Percentiles rank a stretch among this genome's conserved stretches.
Conservation (phyloP, 2,329 filamentous ascomycete genomes). For the Microdochium bolleyi region DNA sequence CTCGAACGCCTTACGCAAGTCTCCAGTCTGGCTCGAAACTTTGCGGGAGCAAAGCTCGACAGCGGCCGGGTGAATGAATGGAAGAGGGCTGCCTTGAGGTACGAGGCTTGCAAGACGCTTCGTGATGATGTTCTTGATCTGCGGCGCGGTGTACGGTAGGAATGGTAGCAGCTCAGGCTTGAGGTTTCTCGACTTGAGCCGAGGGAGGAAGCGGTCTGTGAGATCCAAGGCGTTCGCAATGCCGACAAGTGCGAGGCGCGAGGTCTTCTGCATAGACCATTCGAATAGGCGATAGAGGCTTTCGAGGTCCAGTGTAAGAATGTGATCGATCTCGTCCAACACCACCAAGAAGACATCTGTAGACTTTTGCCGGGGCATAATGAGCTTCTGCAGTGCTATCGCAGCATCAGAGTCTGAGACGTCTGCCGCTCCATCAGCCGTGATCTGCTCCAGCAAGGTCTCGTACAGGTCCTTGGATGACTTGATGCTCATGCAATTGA, state of each 20-base stretch:
- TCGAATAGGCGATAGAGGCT: conserved; percentile 92
- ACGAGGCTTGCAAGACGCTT: conserved; percentile 72
- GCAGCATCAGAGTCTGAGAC: conserved; percentile 60
- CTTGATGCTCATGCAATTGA: conserved; percentile 98
- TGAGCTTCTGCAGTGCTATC: conserved; percentile 60
- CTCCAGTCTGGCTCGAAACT: conserved; percentile 87
- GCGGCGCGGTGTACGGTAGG: conserved; percentile 79
- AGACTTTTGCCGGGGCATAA: conserved; percentile 53
- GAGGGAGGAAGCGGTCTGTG: conserved; percentile 88
- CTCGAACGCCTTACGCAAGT: conserved; percentile 91
- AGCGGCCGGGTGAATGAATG: conserved; percentile 88
- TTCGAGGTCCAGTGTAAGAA: conserved; percentile 81
- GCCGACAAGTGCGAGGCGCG: conserved; percentile 75
- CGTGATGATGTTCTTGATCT: conserved; percentile 83
- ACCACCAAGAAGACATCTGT: conserved; percentile 68
- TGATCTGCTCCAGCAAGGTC: conserved; percentile 65
- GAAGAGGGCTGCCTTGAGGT: conserved; percentile 51
- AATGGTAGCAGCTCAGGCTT: conserved; percentile 88
- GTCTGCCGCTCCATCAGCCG: conserved; percentile 39
- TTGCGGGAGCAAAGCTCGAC: conserved; percentile 93
- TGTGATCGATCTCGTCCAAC: conserved; percentile 90
- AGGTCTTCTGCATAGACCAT: conserved; percentile 80
- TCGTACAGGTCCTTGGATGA: conserved; percentile 78
- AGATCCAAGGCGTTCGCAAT: conserved; percentile 95
- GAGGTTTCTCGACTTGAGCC: conserved; percentile 85